phyloP scores from a whole-genome alignment of 441 rosid genomes.

The Daphne laureola region DNA sequence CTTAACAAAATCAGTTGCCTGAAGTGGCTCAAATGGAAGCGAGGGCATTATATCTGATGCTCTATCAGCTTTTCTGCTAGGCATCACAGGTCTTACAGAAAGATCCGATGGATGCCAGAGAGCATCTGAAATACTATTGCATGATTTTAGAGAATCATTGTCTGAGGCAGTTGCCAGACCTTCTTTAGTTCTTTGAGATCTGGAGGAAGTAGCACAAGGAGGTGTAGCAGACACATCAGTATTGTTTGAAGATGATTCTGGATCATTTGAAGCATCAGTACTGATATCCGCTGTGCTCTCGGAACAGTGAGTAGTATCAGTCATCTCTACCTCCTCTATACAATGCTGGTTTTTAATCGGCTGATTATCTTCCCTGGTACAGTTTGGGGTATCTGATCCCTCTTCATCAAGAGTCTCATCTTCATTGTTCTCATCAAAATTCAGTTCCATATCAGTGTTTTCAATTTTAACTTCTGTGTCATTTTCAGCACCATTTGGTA shows the following conservation, averaged over 20 bases:
- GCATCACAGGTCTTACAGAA: slow-evolving; percentile 96
- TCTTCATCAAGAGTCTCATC: slow-evolving; percentile 86
- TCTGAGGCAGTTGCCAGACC: slow-evolving; percentile 36
- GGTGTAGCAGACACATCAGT: slow-evolving; percentile 53
- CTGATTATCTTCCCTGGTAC: slow-evolving; percentile 30
- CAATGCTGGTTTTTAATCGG: slow-evolving; percentile 28
- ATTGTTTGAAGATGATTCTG: slow-evolving; percentile 46
- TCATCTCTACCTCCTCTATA: slow-evolving; percentile 34
- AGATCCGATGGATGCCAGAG: slow-evolving; percentile 96
- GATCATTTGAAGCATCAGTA: slow-evolving; percentile 39
- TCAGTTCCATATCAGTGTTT: slow-evolving; percentile 95
- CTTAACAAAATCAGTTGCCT: slow-evolving; percentile 67
- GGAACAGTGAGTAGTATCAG: slow-evolving; percentile 25
- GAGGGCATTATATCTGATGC: slow-evolving; percentile 49
- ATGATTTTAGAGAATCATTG: slow-evolving; percentile 49
- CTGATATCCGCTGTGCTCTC: slow-evolving; percentile 32
- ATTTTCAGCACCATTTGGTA: slow-evolving; percentile 65
- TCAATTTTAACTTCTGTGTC: slow-evolving; percentile 87
- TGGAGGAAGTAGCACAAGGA: slow-evolving; percentile 54
- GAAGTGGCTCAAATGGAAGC: slow-evolving; percentile 69
- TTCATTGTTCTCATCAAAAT: slow-evolving; percentile 76
- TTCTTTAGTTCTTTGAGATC: slow-evolving; percentile 51
- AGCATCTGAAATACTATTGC: slow-evolving; percentile 49
- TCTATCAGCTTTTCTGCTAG: slow-evolving; percentile 85
- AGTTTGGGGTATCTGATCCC: slow-evolving; percentile 40